Evolutionary conservation across 441 rosid genomes (phyloP), one percentile per base, ranked within the genome.

Genomic region (Populus hybrid): DNA sequence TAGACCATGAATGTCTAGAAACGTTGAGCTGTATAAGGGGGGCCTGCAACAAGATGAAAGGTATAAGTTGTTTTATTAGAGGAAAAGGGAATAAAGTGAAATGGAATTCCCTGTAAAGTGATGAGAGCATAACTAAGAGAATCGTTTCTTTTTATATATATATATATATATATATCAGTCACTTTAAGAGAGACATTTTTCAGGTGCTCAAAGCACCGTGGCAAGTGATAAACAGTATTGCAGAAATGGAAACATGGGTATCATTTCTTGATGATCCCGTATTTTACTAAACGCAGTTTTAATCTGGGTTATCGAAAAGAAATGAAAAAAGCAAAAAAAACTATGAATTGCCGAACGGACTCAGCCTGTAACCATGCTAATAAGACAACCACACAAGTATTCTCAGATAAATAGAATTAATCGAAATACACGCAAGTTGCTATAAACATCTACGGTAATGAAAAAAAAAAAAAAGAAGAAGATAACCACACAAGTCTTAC

Each of bases 401-500:
- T 24, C 24, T 24, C 24, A 0, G 24, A 24, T 24, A 0, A 24
- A 1, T 24, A 24, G 24, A 1, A 24, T 24, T 24, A 24, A 1
- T 24, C 24, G 24, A 24, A 1, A 24, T 24, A 24, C 24, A 24
- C 24, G 24, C 24, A 24, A 24, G 24, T 24, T 24, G 24, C 24
- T 24, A 24, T 1, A 24, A 24, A 24, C 24, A 24, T 24, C 24
- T 24, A 24, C 24, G 24, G 0, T 29, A 29, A 29, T 29, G 3
- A 29, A 29, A 29, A 29, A 29, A 50, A 29, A 29, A 3, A 28
- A 28, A 3, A 28, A 28, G 29, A 28, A 28, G 29, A 28, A 29
- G 31, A 29, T 50, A 93, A 91, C 18, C 77, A 92, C 92, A 29
- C 31, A 29, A 3, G 8, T n/a, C 50, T 23, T n/a, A 64, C 26